Percentiles rank a stretch among this genome's conserved stretches.
Evolutionary conservation across 345 rosid genomes (phyloP).

Genomic region (Lumnitzera littorea): DNA sequence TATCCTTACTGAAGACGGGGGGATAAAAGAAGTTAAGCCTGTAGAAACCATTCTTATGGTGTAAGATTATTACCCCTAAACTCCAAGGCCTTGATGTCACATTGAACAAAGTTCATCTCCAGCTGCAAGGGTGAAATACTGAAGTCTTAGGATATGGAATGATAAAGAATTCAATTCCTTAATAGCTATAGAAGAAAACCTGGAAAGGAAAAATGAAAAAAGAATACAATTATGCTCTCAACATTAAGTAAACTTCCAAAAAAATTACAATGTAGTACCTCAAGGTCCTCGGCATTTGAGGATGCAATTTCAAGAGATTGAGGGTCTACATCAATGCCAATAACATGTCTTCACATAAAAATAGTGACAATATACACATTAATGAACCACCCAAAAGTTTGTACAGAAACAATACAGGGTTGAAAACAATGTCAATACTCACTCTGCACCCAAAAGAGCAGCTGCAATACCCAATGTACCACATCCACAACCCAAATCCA

Average conservation of each 20-base stretch:
- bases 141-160: too few relatives aligned
- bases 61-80: constrained; percentile 49
- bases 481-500: constrained; percentile 96
- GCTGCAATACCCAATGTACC: constrained; percentile 88
- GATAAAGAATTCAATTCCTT: too few relatives aligned
- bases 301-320: constrained; percentile 71
- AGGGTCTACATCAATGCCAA: constrained; percentile 74
- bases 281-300: constrained; percentile 70
- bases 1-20: too few relatives aligned
- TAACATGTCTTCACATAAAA: constrained; percentile 46
- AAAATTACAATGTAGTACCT: constrained; percentile 32
- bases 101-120: constrained; percentile 66
- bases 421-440: constrained; percentile 17
- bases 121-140: constrained; percentile 38
- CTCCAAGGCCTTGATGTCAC: constrained; percentile 53
- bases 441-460: constrained; percentile 86
- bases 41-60: not conserved
- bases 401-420: not conserved
- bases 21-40: too few relatives aligned
- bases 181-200: too few relatives aligned
- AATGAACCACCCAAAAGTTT: not conserved
- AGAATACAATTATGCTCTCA: too few relatives aligned
- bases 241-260: not conserved
- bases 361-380: constrained; percentile 1
- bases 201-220: too few relatives aligned